Base-by-base conservation (phyloP, 192 early-diverging fungal species). In the Podila epicladia region DNA sequence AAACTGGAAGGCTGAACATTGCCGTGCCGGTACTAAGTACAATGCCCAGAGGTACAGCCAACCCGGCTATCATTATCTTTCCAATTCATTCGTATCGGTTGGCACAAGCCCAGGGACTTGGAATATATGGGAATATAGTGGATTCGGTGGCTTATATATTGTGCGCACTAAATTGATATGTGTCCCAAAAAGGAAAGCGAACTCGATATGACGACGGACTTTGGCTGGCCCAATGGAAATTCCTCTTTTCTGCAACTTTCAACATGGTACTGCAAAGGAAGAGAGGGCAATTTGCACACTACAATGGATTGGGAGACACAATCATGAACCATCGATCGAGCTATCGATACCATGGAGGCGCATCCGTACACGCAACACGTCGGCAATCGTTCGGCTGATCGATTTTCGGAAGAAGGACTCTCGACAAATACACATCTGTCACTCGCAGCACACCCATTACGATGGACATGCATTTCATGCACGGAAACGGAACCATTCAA, bases 241-340 rank as follows among this genome's bases (percentile, higher is more conserved):
- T 55, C 53, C 53, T 55, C 53, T 55, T 55, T 55, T 55, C 53
- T 55, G 53, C 53, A 55, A 55, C 53, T 55, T 26, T 55, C 53
- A 55, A 24, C 53, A 55, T 55, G 53, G 53, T 55, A 55, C 53
- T 55, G 53, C 53, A 55, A 55, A 55, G 11, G 53, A 12, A 26
- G 24, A 26, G 53, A 55, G 20, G n/a, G 53, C 24, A 55, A 9
- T 45, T 45, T 45, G 41, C 41, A 15, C 24, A 55, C 12, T 2
- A 6, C n/a, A 17, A 55, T 55, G 53, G 53, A 55, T 55, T n/a
- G 53, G n/a, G 53, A 55, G 53, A 55, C n/a, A 24, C 8, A 22
- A 55, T 6, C 20, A 9, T 26, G 53, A 55, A 24, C 53, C 53
- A 55, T 55, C 53, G 53, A 55, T 55, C 53, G 22, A 24, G 24